These are phyloP conservation scores for Musa acuminata DNA, from an alignment of 176 grass and related monocot species.

Conservation along the genomic window DNA sequence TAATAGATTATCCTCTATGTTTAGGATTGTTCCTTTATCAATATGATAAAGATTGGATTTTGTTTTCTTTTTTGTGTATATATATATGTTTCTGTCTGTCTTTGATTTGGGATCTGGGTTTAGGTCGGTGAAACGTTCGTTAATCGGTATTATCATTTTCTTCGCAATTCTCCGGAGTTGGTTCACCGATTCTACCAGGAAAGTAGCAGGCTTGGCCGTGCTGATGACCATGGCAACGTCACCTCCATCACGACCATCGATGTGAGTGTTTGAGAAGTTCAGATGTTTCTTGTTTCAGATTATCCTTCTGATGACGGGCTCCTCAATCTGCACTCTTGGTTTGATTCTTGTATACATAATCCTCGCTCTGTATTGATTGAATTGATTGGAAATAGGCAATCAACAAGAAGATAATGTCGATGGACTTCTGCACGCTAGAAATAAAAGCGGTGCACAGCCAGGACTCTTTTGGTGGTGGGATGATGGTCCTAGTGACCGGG, in stretches of 20 bases:
- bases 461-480: constrained; percentile 66
- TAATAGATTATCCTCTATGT: not conserved
- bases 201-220: not conserved
- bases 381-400: constrained; percentile 45
- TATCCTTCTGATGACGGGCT: not conserved
- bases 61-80: not conserved
- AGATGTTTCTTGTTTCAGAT: not conserved
- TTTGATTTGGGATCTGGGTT: not conserved
- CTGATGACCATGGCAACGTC: constrained; percentile 2
- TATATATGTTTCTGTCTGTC: no score
- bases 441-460: constrained; percentile 75
- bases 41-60: not conserved
- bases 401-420: constrained; percentile 81
- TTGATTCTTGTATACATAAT: no score
- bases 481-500: constrained; percentile 79
- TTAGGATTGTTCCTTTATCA: not conserved
- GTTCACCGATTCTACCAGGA: constrained; percentile 12
- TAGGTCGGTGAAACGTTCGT: constrained; percentile 9
- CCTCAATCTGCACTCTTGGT: not conserved
- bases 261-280: not conserved
- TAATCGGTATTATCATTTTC: constrained; percentile 3
- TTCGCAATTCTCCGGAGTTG: constrained; percentile 1
- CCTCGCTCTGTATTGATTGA: not conserved
- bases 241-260: constrained; percentile 3
- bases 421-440: constrained; percentile 59